Percentiles rank a stretch among this genome's conserved stretches.
Evolutionary conservation across 2,329 filamentous ascomycete species (phyloP).

Genomic region (Stagonosporopsis vannaccii): DNA sequence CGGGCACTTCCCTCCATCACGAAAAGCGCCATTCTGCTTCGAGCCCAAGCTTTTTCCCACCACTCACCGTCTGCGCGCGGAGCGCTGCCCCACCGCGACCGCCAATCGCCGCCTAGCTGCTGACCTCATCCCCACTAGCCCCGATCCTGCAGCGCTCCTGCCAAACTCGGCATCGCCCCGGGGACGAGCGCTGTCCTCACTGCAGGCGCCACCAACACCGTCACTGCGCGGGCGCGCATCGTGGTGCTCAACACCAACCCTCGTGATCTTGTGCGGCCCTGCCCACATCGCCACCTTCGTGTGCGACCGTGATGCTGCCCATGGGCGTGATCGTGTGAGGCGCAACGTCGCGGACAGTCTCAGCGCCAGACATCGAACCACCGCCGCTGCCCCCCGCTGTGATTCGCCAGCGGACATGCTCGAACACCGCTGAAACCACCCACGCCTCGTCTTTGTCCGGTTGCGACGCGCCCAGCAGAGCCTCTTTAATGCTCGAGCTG

Average conservation of each 20-base stretch:
- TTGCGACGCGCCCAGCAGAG: slow-evolving; percentile 43
- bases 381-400: slow-evolving; percentile 22
- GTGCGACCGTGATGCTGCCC: not conserved
- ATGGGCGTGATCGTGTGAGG: slow-evolving; percentile 4
- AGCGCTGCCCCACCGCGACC: not conserved
- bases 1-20: slow-evolving; percentile 23
- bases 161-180: slow-evolving; percentile 14
- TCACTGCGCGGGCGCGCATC: not conserved
- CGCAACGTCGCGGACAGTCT: slow-evolving; percentile 23
- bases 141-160: slow-evolving; percentile 19
- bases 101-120: slow-evolving; percentile 9
- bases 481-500: slow-evolving; percentile 47
- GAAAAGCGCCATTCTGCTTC: slow-evolving; percentile 16
- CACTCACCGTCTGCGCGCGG: slow-evolving; percentile 1
- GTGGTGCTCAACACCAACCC: slow-evolving; percentile 19
- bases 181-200: slow-evolving; percentile 7
- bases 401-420: slow-evolving; percentile 41
- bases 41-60: slow-evolving; percentile 14
- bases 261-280: not conserved
- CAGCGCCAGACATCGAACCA: slow-evolving; percentile 41
- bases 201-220: slow-evolving; percentile 29
- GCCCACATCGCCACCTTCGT: not conserved
- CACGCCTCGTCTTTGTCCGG: slow-evolving; percentile 38
- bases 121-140: slow-evolving; percentile 14
- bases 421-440: slow-evolving; percentile 46